phyloP scores from a whole-genome alignment of 768 basidiomycete species.

The Lentinula aciculospora region DNA sequence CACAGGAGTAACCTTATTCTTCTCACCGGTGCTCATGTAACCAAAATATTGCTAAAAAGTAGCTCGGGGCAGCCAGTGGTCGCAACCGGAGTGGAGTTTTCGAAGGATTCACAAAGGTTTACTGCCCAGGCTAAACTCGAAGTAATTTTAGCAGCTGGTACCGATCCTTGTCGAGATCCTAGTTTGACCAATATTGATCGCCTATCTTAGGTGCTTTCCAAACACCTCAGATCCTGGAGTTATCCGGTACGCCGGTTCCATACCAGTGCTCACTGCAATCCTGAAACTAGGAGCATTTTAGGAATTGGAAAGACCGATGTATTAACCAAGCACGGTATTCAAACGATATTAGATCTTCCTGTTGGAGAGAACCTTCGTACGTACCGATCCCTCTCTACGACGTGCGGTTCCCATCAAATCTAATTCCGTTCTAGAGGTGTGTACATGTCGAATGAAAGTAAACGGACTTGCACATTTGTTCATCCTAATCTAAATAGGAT shows the following conservation, averaged over 20 bases:
- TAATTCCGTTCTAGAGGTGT: not conserved
- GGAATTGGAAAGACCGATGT: constrained; percentile 17
- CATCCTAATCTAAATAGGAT: not conserved
- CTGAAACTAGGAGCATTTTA: not conserved
- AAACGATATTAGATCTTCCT: constrained; percentile 20
- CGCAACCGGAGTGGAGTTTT: not conserved
- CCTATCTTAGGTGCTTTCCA: constrained; percentile 18
- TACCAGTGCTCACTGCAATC: not conserved
- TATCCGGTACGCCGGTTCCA: constrained; percentile 15
- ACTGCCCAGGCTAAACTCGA: not conserved
- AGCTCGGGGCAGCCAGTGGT: not conserved
- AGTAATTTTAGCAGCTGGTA: not conserved
- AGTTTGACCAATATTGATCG: not conserved
- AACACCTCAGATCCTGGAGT: constrained; percentile 23
- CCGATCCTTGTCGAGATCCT: not conserved
- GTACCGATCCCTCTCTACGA: not conserved
- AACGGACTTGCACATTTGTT: not conserved
- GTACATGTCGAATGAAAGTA: not conserved
- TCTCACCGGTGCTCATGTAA: not conserved
- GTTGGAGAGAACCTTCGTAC: constrained; percentile 25
- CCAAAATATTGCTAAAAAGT: not conserved
- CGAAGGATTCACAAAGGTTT: not conserved
- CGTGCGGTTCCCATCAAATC: not conserved
- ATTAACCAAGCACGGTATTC: constrained; percentile 13
- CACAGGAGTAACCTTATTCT: not conserved